Evolutionary conservation across 805 yeast species (phyloP).

Genomic region (Sugiyamaella qingdaonensis): DNA sequence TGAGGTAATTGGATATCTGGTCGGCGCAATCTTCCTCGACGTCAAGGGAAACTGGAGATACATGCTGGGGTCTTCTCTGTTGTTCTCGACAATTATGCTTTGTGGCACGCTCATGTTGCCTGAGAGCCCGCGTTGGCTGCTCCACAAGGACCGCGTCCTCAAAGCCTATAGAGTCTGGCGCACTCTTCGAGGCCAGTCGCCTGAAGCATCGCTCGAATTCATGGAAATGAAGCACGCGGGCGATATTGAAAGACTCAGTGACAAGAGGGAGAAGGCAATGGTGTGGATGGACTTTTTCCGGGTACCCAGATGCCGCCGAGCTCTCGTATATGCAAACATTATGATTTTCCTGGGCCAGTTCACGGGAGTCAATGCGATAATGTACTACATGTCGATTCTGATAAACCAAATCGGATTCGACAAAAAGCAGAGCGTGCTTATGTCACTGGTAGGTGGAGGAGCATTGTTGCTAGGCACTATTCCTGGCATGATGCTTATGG

Average conservation of each 20-base stretch:
- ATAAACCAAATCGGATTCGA: conserved; percentile 54
- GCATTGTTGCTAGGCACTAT: conserved; percentile 58
- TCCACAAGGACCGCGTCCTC: conserved; percentile 47
- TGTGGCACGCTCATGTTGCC: conserved; percentile 52
- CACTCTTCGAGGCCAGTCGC: conserved; percentile 46
- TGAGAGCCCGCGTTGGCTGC: conserved; percentile 59
- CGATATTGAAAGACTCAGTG: conserved; percentile 23
- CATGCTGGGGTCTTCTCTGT: conserved; percentile 60
- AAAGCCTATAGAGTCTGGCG: conserved; percentile 55
- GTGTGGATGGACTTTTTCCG: conserved; percentile 50
- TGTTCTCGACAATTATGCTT: conserved; percentile 51
- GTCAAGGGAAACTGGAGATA: conserved; percentile 60
- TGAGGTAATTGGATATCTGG: conserved; percentile 60
- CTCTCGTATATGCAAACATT: conserved; percentile 51
- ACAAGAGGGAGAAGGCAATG: conserved; percentile 35
- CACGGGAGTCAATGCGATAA: conserved; percentile 64
- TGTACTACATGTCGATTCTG: conserved; percentile 60
- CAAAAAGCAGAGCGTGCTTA: conserved; percentile 50
- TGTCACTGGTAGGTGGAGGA: conserved; percentile 70
- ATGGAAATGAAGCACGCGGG: conserved; percentile 12
- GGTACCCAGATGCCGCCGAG: conserved; percentile 57
- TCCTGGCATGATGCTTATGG: conserved; percentile 48
- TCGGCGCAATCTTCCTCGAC: conserved; percentile 56
- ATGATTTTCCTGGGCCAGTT: conserved; percentile 53
- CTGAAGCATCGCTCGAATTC: conserved; percentile 37